phyloP scores from a whole-genome alignment of 257 asterid genomes.

The Buddleja alternifolia region DNA sequence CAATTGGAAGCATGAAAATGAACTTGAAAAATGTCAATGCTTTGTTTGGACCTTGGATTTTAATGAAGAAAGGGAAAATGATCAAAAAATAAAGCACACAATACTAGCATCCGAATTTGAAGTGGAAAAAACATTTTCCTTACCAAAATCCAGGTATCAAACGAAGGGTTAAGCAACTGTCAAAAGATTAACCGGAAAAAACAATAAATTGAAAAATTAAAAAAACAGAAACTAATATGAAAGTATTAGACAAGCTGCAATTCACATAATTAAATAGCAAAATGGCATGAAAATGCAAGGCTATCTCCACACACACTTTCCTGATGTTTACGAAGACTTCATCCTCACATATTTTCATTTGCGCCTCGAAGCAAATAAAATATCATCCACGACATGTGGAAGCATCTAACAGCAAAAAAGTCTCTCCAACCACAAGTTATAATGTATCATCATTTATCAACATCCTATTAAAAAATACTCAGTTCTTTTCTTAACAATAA shows the following conservation, averaged over 20 bases:
- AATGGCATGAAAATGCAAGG: background rate
- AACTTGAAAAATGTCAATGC: background rate
- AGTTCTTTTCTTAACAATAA: too few relatives aligned
- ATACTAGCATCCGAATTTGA: too few relatives aligned
- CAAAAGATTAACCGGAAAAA: conserved; percentile 5
- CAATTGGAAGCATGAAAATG: background rate
- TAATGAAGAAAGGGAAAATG: too few relatives aligned
- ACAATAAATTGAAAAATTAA: background rate
- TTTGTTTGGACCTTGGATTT: too few relatives aligned
- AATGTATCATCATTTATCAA: too few relatives aligned
- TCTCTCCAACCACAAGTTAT: too few relatives aligned
- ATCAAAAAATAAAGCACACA: too few relatives aligned
- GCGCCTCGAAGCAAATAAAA: background rate
- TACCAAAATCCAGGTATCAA: too few relatives aligned
- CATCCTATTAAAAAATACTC: too few relatives aligned
- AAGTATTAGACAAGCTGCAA: background rate
- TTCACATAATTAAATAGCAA: background rate
- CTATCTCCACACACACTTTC: background rate
- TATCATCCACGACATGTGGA: too few relatives aligned
- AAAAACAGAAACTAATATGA: background rate
- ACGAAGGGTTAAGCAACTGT: background rate
- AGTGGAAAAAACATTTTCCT: too few relatives aligned
- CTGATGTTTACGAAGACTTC: background rate
- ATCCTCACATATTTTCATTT: background rate
- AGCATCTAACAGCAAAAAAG: too few relatives aligned